Base-by-base conservation (phyloP, 2,329 filamentous ascomycete species). In the Aspergillus hortae region DNA sequence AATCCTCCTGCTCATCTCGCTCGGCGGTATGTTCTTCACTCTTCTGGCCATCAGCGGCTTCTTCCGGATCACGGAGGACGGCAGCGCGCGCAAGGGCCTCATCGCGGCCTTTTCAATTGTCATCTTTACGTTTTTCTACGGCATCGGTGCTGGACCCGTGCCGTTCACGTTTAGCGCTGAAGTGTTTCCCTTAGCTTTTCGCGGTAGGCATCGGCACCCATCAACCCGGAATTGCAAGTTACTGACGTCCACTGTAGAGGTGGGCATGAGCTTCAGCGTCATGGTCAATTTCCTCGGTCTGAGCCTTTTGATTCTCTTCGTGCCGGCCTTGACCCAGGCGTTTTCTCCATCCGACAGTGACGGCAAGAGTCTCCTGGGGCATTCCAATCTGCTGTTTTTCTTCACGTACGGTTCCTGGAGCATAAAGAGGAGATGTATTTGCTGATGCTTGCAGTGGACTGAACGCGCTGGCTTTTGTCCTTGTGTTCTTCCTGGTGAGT, bases 81-180 rank as follows among this genome's bases (percentile, higher is more conserved):
- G 38, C 6, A 51, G 46, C 2, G 52, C 46, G 6, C 61, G 60
- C 12, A 41, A 60, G 0, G 62, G 54, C 3, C 27, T 63, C 17
- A 54, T 67, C 11, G 55, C 63, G 6, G 35, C 57, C 2, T 66
- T 67, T 27, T 36, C 51, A 0, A 53, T 61, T 10, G 48, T 52
- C 46, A 59, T 67, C 14, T 74, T 78, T 56, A 67, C 67, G 3
- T 69, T 71, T 41, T 72, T 73, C 21, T 70, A 72, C 15, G 81
- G 79, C 66, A 72, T 71, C 1, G 78, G 79, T 14, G 79, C 58
- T 2, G 62, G 62, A 2, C 62, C 62, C 1, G 58, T 63, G 2
- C 61, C 61, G 5, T 63, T 62, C 27, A 63, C 61, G 4, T 53
- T 61, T 25, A 59, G 57, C 25, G 60, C 61, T 0, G 61, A 63